Evolutionary conservation across 2,329 filamentous ascomycete species (phyloP).

Genomic region (Aspergillus awamori): DNA sequence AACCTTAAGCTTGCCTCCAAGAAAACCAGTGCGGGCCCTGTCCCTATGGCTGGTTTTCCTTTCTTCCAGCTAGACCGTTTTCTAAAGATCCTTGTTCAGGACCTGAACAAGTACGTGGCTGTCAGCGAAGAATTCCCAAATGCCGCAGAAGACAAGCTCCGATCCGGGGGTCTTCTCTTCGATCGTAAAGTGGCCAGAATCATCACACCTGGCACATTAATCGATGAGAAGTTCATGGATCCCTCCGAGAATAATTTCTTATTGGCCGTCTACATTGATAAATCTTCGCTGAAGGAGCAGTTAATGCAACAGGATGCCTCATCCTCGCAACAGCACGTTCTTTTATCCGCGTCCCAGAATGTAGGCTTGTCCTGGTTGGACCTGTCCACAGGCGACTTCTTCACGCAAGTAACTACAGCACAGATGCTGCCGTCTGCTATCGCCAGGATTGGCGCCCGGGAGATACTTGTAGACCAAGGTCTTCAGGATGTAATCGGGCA

Average conservation of each 20-base stretch:
- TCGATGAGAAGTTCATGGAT: slow-evolving; percentile 97
- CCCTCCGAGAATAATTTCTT: slow-evolving; percentile 92
- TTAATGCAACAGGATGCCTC: slow-evolving; percentile 26
- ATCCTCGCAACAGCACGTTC: slow-evolving; percentile 32
- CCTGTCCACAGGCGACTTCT: slow-evolving; percentile 91
- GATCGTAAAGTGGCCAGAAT: slow-evolving; percentile 83
- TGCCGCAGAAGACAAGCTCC: slow-evolving; percentile 68
- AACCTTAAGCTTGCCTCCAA: slow-evolving; percentile 84
- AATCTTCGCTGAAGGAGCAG: slow-evolving; percentile 22
- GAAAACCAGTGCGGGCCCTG: slow-evolving; percentile 74
- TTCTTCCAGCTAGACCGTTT: slow-evolving; percentile 91
- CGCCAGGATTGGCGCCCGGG: slow-evolving; percentile 78
- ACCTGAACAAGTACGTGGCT: slow-evolving; percentile 86
- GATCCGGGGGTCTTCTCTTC: slow-evolving; percentile 77
- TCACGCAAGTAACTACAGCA: slow-evolving; percentile 74
- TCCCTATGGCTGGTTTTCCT: slow-evolving; percentile 94
- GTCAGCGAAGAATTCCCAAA: slow-evolving; percentile 92
- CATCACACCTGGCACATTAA: slow-evolving; percentile 90
- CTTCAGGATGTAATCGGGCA: slow-evolving; percentile 62
- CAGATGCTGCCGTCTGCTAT: slow-evolving; percentile 76
- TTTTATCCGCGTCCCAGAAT: slow-evolving; percentile 41
- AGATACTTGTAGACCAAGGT: slow-evolving; percentile 75
- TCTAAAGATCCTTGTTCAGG: slow-evolving; percentile 89
- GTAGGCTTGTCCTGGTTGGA: slow-evolving; percentile 92
- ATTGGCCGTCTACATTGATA: slow-evolving; percentile 70